Percentiles rank a stretch among this genome's conserved stretches.
These are phyloP conservation scores for Nemania sp. DNA, from an alignment of 2,329 filamentous ascomycete species.

Conservation along the genomic window DNA sequence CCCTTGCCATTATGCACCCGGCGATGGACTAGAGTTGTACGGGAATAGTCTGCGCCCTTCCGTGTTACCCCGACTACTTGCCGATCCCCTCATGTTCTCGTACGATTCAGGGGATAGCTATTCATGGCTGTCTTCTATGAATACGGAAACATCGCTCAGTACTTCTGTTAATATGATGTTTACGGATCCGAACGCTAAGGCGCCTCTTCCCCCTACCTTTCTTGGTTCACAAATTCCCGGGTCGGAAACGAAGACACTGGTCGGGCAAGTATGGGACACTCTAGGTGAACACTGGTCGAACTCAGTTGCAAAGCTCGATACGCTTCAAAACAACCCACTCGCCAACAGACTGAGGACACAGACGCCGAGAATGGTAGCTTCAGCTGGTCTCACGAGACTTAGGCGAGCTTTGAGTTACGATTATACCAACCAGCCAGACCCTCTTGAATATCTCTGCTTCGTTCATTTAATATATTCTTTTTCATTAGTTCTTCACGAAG, in stretches of 20 bases:
- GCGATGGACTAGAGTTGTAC: slow-evolving; percentile 48
- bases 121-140: slow-evolving; percentile 41
- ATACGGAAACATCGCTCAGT: slow-evolving; percentile 43
- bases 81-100: slow-evolving; percentile 45
- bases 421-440: slow-evolving; percentile 39
- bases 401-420: slow-evolving; percentile 46
- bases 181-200: slow-evolving; percentile 37
- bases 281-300: slow-evolving; percentile 52
- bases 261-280: slow-evolving; percentile 51
- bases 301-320: slow-evolving; percentile 50
- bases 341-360: slow-evolving; percentile 48
- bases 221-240: slow-evolving; percentile 30
- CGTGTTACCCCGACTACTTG: slow-evolving; percentile 39
- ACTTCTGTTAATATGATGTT: slow-evolving; percentile 45
- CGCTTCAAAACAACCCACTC: slow-evolving; percentile 48
- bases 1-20: slow-evolving; percentile 34
- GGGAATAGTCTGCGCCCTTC: slow-evolving; percentile 47
- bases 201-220: slow-evolving; percentile 29
- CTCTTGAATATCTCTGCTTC: slow-evolving; percentile 55
- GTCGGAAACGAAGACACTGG: slow-evolving; percentile 46
- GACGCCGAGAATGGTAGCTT: slow-evolving; percentile 46
- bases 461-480: slow-evolving; percentile 58
- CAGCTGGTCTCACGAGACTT: slow-evolving; percentile 49
- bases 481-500: slow-evolving; percentile 51
- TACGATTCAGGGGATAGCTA: slow-evolving; percentile 42